Conservation (phyloP, 2,329 filamentous ascomycete species). For the Dactylellina leptospora region DNA sequence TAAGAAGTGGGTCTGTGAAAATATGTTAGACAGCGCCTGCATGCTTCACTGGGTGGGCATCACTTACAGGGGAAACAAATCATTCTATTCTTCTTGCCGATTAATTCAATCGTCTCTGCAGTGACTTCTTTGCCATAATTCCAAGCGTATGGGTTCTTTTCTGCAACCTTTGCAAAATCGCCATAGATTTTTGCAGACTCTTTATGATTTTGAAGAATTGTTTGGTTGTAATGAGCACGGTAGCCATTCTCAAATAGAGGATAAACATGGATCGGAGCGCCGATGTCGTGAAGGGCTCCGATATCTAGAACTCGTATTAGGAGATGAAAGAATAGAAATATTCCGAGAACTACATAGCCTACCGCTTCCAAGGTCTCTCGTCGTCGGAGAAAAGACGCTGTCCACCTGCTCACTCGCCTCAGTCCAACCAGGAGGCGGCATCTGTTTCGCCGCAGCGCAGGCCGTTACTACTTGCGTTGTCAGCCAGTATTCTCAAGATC, state of each 20-base stretch:
- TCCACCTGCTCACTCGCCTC: slow-evolving; percentile 63
- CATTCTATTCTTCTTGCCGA: slow-evolving; percentile 70
- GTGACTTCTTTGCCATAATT: slow-evolving; percentile 64
- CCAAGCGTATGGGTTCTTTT: slow-evolving; percentile 68
- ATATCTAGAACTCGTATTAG: slow-evolving; percentile 62
- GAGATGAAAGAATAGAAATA: not conserved
- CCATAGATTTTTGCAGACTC: slow-evolving; percentile 71
- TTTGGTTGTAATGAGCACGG: slow-evolving; percentile 67
- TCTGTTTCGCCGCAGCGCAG: slow-evolving; percentile 65
- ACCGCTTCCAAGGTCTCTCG: slow-evolving; percentile 62
- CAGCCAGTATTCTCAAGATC: not conserved
- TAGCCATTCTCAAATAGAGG: slow-evolving; percentile 73
- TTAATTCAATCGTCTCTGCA: slow-evolving; percentile 66
- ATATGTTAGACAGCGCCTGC: slow-evolving; percentile 48
- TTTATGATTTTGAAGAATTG: slow-evolving; percentile 66
- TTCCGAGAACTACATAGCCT: slow-evolving; percentile 55
- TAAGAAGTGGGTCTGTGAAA: slow-evolving; percentile 70
- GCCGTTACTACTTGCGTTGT: slow-evolving; percentile 63
- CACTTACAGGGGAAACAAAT: slow-evolving; percentile 73
- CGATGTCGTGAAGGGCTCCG: slow-evolving; percentile 68
- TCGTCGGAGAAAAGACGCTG: slow-evolving; percentile 65
- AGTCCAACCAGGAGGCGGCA: slow-evolving; percentile 71
- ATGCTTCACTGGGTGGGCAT: not conserved
- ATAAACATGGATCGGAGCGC: slow-evolving; percentile 73
- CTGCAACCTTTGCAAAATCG: slow-evolving; percentile 68